Percentiles rank a stretch among this genome's conserved stretches.
These are phyloP conservation scores for Nematodospora anomalae DNA, from an alignment of 1,139 yeast genomes.

Conservation along the genomic window DNA sequence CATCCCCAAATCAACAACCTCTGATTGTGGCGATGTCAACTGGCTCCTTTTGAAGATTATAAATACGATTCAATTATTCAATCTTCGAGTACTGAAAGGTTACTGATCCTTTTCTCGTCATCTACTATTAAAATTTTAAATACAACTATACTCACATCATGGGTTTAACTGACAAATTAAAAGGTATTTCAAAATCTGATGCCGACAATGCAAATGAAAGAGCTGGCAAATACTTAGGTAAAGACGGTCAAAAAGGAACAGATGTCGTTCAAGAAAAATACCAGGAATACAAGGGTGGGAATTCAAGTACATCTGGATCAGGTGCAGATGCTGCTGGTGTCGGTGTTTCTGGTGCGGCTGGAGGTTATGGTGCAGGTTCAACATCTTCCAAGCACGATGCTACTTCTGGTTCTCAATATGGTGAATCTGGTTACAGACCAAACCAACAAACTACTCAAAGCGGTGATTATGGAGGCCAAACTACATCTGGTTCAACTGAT, in stretches of 20 bases:
- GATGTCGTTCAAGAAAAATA: slow-evolving; percentile 15
- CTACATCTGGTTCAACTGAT: slow-evolving; percentile 2
- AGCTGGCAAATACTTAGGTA: slow-evolving; percentile 14
- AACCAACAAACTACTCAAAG: slow-evolving; percentile 2
- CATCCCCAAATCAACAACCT: too few relatives aligned
- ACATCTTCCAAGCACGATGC: slow-evolving; percentile 1
- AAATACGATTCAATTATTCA: not conserved
- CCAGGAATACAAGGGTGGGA: slow-evolving; percentile 7
- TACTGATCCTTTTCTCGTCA: too few relatives aligned
- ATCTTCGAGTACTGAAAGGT: too few relatives aligned
- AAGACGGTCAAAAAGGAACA: slow-evolving; percentile 15
- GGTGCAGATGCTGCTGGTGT: slow-evolving; percentile 1
- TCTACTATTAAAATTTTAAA: not conserved
- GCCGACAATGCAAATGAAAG: slow-evolving; percentile 11
- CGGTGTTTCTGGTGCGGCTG: slow-evolving; percentile 3
- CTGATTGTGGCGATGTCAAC: not conserved
- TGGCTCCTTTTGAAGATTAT: not conserved
- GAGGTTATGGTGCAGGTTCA: slow-evolving; percentile 9
- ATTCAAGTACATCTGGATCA: not conserved
- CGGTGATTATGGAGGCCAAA: slow-evolving; percentile 9
- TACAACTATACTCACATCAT: slow-evolving; percentile 6
- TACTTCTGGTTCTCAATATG: slow-evolving; percentile 5
- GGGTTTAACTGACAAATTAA: slow-evolving; percentile 16
- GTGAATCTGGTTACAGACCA: slow-evolving; percentile 6
- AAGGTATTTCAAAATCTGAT: slow-evolving; percentile 13